Evolutionary conservation across 768 basidiomycete species (phyloP), one percentile per base, ranked within the genome.

Genomic region (Calocybe indica): DNA sequence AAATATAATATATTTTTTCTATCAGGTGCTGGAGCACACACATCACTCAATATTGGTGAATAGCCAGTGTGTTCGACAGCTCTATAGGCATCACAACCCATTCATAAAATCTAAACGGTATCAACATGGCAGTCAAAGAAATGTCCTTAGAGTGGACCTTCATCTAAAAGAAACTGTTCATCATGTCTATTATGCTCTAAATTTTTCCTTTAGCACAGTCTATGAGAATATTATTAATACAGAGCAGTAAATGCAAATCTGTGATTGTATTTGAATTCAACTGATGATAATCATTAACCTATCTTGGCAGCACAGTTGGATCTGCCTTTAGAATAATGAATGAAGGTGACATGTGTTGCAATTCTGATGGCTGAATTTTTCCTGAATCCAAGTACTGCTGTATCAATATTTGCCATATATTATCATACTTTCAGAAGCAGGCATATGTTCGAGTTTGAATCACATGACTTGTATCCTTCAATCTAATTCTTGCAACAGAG

Each of bases 351-450:
- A 64, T 63, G 38, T 58, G 62, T 0, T 39, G 39, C 0, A 60
- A 66, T 0, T 52, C 51, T 0, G 65, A 72, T 0, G 60, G 64
- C 0, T 53, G 48, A 0, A 74, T 59, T 0, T 57, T 45, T 0
- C 71, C 69, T 3, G 64, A 58, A 0, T 53, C 57, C 0, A 73
- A 40, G 43, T 71, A 67, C n/a, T 66, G 49, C 0, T 70, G 41
- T 0, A 76, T 55, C 0, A 74, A 51, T 0, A 32, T 60, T 3
- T 60, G 15, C 66, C 70, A 74, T 0, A 62, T 61, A 0, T 65
- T 65, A 0, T 47, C 41, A 22, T 65, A 73, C 36, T 70, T 65
- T 5, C 58, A 41, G 0, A 67, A 67, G 38, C 62, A 68, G 2
- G 62, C 47, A 39, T 74, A 75, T 0, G 51, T 50, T 0, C 62